Conservation (phyloP, 768 basidiomycete genomes). For the Epithele typhae region DNA sequence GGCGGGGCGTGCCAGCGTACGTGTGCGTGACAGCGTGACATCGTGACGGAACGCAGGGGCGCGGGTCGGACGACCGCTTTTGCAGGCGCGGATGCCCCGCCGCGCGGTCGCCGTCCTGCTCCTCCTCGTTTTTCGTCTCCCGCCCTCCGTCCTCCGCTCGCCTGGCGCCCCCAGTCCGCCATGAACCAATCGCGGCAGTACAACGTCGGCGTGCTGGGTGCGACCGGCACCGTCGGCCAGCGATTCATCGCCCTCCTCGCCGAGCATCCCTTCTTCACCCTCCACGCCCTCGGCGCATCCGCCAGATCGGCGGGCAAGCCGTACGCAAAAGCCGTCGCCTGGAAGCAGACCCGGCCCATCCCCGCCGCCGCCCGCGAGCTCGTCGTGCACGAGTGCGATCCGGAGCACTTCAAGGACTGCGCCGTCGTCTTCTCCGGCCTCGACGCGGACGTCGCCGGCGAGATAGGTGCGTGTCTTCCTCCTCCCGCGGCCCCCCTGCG, state of each 20-base stretch:
- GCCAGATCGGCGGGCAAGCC: slow-evolving; percentile 79
- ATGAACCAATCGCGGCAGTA: slow-evolving; percentile 23
- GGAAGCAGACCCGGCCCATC: slow-evolving; percentile 85
- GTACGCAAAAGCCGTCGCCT: slow-evolving; percentile 69
- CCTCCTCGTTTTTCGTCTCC: too few species aligned
- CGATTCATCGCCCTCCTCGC: slow-evolving; percentile 89
- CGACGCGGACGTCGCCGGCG: slow-evolving; percentile 91
- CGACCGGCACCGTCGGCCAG: slow-evolving; percentile 94
- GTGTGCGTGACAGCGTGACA: background rate
- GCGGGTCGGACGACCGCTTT: too few species aligned
- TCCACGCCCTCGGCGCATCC: slow-evolving; percentile 88
- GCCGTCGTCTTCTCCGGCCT: slow-evolving; percentile 92
- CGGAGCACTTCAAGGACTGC: slow-evolving; percentile 76
- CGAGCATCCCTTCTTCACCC: slow-evolving; percentile 83
- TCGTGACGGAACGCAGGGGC: too few species aligned
- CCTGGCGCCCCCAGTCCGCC: slow-evolving; percentile 1
- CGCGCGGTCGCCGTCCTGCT: too few species aligned
- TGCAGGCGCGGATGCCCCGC: too few species aligned
- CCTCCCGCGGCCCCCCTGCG: too few species aligned
- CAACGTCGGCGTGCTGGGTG: slow-evolving; percentile 77
- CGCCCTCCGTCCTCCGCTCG: too few species aligned
- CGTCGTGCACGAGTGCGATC: slow-evolving; percentile 71
- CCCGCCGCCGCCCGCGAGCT: slow-evolving; percentile 60
- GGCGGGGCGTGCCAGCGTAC: background rate
- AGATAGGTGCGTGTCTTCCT: slow-evolving; percentile 61